Evolutionary conservation across 345 rosid genomes (phyloP), one percentile per base, ranked within the genome.

Genomic region (Corymbia maculata): DNA sequence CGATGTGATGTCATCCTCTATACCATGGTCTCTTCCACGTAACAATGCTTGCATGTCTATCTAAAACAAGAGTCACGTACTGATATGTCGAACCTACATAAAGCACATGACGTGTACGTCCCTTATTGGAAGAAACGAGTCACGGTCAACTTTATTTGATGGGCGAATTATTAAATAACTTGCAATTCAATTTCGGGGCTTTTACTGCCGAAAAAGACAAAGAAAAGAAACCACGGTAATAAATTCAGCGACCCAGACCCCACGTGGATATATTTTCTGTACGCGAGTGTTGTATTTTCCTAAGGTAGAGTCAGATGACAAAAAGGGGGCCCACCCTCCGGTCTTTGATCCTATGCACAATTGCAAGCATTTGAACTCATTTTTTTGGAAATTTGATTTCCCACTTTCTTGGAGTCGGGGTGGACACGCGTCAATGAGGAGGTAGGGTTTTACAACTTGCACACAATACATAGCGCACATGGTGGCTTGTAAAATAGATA

Each of bases 101-200:
- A 36, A 1, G 82, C 47, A 32, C 82, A 6, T 70, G 82, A 70
- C 44, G 79, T 0, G 79, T 32, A 15, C 0, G 44, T 66, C 21
- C 21, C 1, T 70, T 10, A 8, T 32, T 0, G 79, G 79, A 1
- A 12, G 45, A 4, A 68, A 16, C 59, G 0, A 8, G 26, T 19
- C 26, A 26, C 21, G 59, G 19, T 55, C 36, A 12, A 61, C 70
- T 64, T 36, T 64, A 15, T 30, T 30, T 30, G 44, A 30, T 68
- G 15, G 79, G 15, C 79, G 22, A 32, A 68, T 7, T 15, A 22
- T 4, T 68, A 9, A 68, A 15, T 22, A 36, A 68, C 79, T 2
- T n/a, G 75, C 75, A 4, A 13, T 64, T n/a, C 75, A 64, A 64
- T n/a, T 64, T 64, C 36, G 36, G 36, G 75, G n/a, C 2, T 28